These are phyloP conservation scores for Calonectria pseudoturangicola DNA, from an alignment of 2,329 filamentous ascomycete species.

Conservation along the genomic window DNA sequence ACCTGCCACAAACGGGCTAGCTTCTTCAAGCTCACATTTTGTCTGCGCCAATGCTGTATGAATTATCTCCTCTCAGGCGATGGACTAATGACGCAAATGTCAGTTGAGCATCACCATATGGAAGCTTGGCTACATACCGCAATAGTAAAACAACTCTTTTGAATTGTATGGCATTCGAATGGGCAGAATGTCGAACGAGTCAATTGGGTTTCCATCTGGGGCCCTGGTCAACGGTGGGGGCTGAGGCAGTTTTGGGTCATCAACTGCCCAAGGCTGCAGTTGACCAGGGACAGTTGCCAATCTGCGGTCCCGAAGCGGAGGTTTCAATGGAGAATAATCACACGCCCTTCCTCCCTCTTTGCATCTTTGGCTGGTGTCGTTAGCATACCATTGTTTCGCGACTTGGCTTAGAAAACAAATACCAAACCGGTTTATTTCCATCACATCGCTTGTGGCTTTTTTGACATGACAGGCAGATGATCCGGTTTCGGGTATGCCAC, in stretches of 20 bases:
- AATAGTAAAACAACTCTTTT: slow-evolving; percentile 11
- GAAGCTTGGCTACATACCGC: background rate
- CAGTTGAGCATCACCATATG: background rate
- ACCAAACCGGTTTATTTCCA: slow-evolving; percentile 7
- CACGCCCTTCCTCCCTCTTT: background rate
- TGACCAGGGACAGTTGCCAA: background rate
- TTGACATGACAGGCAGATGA: slow-evolving; percentile 4
- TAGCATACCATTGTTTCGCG: background rate
- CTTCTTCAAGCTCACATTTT: background rate
- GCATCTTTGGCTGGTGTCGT: background rate
- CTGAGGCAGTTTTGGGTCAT: background rate
- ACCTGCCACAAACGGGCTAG: background rate
- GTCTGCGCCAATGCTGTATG: slow-evolving; percentile 7
- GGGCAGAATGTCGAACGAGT: slow-evolving; percentile 11
- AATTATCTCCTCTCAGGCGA: slow-evolving; percentile 10
- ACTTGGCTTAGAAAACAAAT: background rate
- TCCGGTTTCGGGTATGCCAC: background rate
- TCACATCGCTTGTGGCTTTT: slow-evolving; percentile 4
- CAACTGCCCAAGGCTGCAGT: slow-evolving; percentile 4
- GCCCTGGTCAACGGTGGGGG: background rate
- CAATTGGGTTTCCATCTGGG: slow-evolving; percentile 5
- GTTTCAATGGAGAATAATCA: background rate
- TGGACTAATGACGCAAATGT: background rate
- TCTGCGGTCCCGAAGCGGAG: slow-evolving; percentile 6
- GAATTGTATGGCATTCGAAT: slow-evolving; percentile 13